phyloP scores from a whole-genome alignment of 768 basidiomycete genomes.

The Boletellus ananiceps region DNA sequence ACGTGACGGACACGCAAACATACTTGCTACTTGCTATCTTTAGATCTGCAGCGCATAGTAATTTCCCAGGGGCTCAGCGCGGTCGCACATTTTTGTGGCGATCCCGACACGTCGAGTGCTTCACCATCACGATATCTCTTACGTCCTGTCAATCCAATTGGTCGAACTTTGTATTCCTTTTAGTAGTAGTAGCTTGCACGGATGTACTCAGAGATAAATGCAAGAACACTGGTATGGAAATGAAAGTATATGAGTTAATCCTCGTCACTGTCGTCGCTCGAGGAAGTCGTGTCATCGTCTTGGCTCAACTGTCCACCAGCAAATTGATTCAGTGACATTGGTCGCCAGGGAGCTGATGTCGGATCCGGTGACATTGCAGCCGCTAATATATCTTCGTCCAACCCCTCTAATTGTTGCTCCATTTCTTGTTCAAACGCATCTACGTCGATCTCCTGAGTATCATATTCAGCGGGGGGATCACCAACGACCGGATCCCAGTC shows the following conservation, averaged over 20 bases:
- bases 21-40: too few species aligned
- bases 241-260: constrained; percentile 28
- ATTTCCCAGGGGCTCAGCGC: constrained; percentile 9
- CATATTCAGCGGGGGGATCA: constrained; percentile 25
- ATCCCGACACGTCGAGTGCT: not conserved
- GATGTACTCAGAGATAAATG: constrained; percentile 6
- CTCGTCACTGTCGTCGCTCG: constrained; percentile 54
- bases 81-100: constrained; percentile 23
- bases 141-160: constrained; percentile 34
- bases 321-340: constrained; percentile 49
- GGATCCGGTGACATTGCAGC: constrained; percentile 38
- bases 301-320: constrained; percentile 39
- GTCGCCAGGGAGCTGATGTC: constrained; percentile 27
- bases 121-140: constrained; percentile 4
- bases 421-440: constrained; percentile 35
- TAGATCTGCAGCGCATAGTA: too few species aligned
- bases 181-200: not conserved
- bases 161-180: not conserved
- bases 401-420: constrained; percentile 34
- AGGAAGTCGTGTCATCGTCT: constrained; percentile 48
- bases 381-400: constrained; percentile 51
- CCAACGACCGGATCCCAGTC: constrained; percentile 50
- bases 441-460: constrained; percentile 33
- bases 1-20: too few species aligned
- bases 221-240: constrained; percentile 5